Base-by-base conservation (phyloP, 2,329 filamentous ascomycete genomes). In the Botrytis medusae region DNA sequence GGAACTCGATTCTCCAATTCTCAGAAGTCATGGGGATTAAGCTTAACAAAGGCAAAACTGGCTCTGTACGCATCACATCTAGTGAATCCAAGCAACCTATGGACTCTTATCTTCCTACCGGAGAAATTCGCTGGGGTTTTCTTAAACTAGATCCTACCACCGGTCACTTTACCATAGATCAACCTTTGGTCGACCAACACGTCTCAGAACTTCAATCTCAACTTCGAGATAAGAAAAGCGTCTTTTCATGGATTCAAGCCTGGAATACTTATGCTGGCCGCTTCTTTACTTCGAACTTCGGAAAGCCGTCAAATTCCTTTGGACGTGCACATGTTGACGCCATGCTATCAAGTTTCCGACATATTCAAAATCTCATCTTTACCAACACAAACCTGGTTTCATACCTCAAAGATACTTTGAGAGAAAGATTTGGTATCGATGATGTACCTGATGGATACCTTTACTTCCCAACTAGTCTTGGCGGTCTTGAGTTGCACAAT, bases 221-320 rank as follows among this genome's bases (percentile, higher is more conserved):
- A 77, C 85, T 91, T 32, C 80, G 82, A 2, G 83, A 85, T 40
- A 79, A 79, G 40, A 87, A 86, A 76, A 83, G 84, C 73, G 81
- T 90, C 10, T 87, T 91, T 74, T 82, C 86, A 40, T 90, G 87
- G 84, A 84, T 90, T 5, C 85, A 89, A 76, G 87, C 87, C 0
- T 90, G 88, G 84, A 90, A 90, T 76, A 86, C 83, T 57, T 90
- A 89, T 77, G 85, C 87, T 44, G 84, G 83, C 12, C 84, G 85
- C 1, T 90, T 90, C 79, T 89, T 90, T 78, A 82, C 82, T 69
- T 86, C 85, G 75, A 89, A 89, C 77, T 89, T 90, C 74, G 87
- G 85, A 12, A 85, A 85, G 71, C 85, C 87, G 5, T 85, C 87
- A 22, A 83, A 86, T 73, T 88, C 86, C 75, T 87, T 89, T 74